Conservation (phyloP, 169 alveolate genomes). For the Amoebophrya sp. region DNA sequence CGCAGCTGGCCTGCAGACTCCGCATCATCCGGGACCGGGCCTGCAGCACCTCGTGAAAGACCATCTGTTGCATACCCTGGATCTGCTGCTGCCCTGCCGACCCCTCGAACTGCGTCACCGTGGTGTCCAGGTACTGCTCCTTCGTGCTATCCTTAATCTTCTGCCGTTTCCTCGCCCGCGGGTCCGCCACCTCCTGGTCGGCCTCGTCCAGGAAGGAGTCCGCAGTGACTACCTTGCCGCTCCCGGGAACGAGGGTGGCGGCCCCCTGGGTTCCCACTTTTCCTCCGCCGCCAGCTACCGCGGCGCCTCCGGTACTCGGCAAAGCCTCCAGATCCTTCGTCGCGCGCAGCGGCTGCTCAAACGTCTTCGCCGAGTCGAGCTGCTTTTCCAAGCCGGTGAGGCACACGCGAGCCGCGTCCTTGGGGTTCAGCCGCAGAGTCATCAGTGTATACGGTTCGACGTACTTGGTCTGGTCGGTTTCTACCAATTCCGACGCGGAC, state of each 20-base stretch:
- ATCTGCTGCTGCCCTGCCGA: background rate
- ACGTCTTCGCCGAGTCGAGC: background rate
- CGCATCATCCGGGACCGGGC: background rate
- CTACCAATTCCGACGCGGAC: background rate
- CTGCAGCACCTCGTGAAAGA: background rate
- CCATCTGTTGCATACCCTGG: background rate
- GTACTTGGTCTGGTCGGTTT: background rate
- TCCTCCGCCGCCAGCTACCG: background rate
- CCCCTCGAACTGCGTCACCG: slow-evolving; percentile 5
- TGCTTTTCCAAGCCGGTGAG: background rate
- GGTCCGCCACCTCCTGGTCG: background rate
- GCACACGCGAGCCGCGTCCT: background rate
- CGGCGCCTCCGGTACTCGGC: too few relatives aligned
- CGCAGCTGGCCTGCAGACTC: background rate
- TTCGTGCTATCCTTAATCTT: background rate
- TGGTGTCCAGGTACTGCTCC: background rate
- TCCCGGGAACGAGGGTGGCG: background rate
- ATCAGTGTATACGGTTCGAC: slow-evolving; percentile 14
- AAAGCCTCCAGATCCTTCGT: background rate
- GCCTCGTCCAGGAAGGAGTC: background rate
- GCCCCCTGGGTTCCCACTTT: background rate
- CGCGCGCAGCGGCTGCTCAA: background rate
- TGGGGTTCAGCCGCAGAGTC: background rate
- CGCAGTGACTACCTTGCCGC: background rate
- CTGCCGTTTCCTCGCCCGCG: background rate